Conservation (phyloP, 306 rosid species). For the Rosa multiflora region DNA sequence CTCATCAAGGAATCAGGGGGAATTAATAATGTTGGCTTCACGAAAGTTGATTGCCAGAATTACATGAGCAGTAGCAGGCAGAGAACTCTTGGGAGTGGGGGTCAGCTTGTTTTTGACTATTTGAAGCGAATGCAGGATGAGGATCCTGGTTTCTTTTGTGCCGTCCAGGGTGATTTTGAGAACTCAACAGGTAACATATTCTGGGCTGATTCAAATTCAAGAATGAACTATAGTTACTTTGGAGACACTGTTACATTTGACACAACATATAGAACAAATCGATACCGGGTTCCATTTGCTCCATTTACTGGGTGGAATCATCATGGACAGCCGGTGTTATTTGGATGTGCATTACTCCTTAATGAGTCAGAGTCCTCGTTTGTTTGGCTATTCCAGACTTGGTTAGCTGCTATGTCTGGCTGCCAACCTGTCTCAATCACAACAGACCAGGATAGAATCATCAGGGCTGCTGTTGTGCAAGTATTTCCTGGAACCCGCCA, state of each 20-base stretch:
- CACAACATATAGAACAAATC: constrained; percentile 35
- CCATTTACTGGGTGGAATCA: constrained; percentile 45
- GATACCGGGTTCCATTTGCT: constrained; percentile 44
- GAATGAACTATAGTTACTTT: constrained; percentile 35
- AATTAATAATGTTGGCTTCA: constrained; percentile 39
- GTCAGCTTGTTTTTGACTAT: constrained; percentile 35
- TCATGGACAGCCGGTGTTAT: constrained; percentile 43
- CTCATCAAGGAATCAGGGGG: constrained; percentile 36
- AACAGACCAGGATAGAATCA: constrained; percentile 40
- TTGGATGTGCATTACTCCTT: constrained; percentile 46
- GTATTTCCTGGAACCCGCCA: constrained; percentile 33
- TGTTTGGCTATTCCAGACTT: constrained; percentile 44
- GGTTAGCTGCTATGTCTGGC: constrained; percentile 39
- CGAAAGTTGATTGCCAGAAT: constrained; percentile 44
- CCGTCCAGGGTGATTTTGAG: constrained; percentile 36
- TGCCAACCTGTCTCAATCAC: constrained; percentile 39
- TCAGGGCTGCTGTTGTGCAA: constrained; percentile 31
- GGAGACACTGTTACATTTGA: constrained; percentile 44
- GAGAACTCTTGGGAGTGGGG: constrained; percentile 39
- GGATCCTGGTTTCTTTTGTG: constrained; percentile 39
- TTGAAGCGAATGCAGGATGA: constrained; percentile 38
- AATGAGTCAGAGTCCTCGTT: constrained; percentile 47
- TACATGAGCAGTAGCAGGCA: constrained; percentile 44
- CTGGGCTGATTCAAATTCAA: constrained; percentile 39
- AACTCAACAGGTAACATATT: constrained; percentile 33